Conservation (phyloP, 768 basidiomycete genomes). For the Coprinellus micaceus region DNA sequence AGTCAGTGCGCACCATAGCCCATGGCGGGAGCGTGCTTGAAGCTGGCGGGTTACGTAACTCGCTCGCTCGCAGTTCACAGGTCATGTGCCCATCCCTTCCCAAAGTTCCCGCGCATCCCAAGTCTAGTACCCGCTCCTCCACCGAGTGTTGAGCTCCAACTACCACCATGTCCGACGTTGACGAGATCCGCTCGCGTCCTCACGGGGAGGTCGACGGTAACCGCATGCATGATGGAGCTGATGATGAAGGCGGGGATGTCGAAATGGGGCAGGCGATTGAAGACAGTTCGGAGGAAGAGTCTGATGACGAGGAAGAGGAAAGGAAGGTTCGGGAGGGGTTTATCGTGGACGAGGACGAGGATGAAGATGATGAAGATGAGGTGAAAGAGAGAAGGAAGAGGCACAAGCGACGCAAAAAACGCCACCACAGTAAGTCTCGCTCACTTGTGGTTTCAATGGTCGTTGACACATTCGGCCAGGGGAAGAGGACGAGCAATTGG, state of each 20-base stretch:
- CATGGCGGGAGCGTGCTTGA: not conserved
- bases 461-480: slow-evolving; percentile 23
- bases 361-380: slow-evolving; percentile 66
- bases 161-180: not conserved
- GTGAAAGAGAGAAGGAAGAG: slow-evolving; percentile 54
- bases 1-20: not conserved
- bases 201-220: slow-evolving; percentile 46
- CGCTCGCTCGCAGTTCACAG: no score
- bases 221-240: slow-evolving; percentile 61
- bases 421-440: slow-evolving; percentile 48
- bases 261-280: slow-evolving; percentile 55
- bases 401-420: slow-evolving; percentile 64
- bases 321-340: slow-evolving; percentile 81
- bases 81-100: no score
- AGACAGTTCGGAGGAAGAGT: slow-evolving; percentile 86
- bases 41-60: slow-evolving; percentile 10
- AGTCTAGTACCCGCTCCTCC: not conserved
- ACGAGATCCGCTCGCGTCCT: not conserved
- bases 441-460: not conserved
- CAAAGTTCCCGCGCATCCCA: no score
- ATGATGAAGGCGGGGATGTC: slow-evolving; percentile 54
- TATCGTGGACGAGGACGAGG: slow-evolving; percentile 87
- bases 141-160: not conserved
- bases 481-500: slow-evolving; percentile 66
- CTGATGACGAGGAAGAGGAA: slow-evolving; percentile 89